Conservation (phyloP, 2,329 filamentous ascomycete genomes). For the Aspergillus awamori region DNA sequence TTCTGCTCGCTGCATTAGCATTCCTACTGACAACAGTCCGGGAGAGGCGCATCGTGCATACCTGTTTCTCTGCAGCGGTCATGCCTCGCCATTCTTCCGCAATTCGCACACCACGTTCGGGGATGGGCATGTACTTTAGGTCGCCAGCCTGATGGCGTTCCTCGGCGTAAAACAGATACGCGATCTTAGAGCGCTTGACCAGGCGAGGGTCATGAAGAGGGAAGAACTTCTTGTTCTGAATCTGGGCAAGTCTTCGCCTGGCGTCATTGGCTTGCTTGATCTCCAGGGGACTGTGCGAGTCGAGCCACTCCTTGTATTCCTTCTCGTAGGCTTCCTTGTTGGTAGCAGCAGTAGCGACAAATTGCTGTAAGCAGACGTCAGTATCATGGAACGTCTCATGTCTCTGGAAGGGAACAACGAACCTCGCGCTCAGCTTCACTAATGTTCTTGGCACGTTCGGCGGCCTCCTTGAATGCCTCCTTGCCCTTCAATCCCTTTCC, state of each 20-base stretch:
- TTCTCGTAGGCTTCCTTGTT: conserved; percentile 49
- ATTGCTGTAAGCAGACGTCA: conserved; percentile 48
- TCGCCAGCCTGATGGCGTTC: conserved; percentile 55
- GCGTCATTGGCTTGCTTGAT: conserved; percentile 64
- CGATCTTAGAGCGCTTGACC: conserved; percentile 46
- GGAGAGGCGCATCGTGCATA: conserved; percentile 23
- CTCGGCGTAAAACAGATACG: conserved; percentile 49
- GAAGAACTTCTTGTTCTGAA: conserved; percentile 23
- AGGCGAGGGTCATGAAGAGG: conserved; percentile 58
- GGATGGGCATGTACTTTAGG: conserved; percentile 48
- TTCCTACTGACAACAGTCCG: no score
- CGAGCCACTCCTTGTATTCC: conserved; percentile 58
- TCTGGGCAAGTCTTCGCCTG: conserved; percentile 42
- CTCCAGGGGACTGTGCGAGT: conserved; percentile 57
- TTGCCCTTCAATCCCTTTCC: background rate
- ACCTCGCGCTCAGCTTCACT: conserved; percentile 29
- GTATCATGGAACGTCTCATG: conserved; percentile 5
- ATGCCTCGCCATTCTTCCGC: conserved; percentile 31
- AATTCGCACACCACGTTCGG: conserved; percentile 36
- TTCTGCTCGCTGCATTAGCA: conserved; percentile 23
- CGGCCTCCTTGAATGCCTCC: conserved; percentile 26
- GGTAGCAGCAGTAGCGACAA: conserved; percentile 54
- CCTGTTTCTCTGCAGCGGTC: conserved; percentile 40
- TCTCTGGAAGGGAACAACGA: background rate
- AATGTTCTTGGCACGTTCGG: conserved; percentile 20